Conservation (phyloP, 140 eudicot species). For the Artemisia princeps region DNA sequence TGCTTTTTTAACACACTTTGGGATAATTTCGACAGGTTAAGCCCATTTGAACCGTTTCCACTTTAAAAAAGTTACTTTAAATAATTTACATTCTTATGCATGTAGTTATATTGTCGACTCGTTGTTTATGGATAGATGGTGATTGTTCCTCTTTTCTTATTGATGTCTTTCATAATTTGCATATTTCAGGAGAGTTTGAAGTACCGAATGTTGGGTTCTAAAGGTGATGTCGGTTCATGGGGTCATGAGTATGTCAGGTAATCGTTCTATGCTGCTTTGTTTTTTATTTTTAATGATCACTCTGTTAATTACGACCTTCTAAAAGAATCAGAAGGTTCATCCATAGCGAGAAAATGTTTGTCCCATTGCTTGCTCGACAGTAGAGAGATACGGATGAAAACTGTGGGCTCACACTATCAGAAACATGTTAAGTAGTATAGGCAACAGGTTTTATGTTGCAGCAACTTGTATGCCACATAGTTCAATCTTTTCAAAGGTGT, state of each 20-base stretch:
- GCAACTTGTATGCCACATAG: too few relatives aligned
- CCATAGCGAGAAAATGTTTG: neutral
- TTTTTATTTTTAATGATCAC: neutral
- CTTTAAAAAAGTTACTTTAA: too few relatives aligned
- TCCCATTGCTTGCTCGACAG: neutral
- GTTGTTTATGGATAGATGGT: neutral
- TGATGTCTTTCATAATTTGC: neutral
- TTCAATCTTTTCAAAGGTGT: too few relatives aligned
- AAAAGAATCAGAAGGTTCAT: neutral
- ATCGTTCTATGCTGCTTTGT: neutral
- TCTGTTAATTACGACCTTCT: neutral
- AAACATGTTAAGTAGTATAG: too few relatives aligned
- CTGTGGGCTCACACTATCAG: constrained; percentile 73
- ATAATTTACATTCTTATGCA: too few relatives aligned
- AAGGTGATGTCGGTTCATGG: constrained; percentile 98
- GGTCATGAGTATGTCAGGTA: constrained; percentile 96
- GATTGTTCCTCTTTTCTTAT: neutral
- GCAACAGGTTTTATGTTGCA: too few relatives aligned
- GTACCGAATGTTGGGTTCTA: constrained; percentile 87
- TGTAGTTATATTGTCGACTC: neutral
- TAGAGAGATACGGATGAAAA: constrained; percentile 30
- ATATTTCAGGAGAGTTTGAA: constrained; percentile 79
- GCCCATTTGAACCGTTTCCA: too few relatives aligned
- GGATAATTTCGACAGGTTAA: too few relatives aligned
- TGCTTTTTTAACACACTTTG: too few relatives aligned